Base-by-base conservation (phyloP, 371 early-diverging fungal species). In the Mortierella sp. region DNA sequence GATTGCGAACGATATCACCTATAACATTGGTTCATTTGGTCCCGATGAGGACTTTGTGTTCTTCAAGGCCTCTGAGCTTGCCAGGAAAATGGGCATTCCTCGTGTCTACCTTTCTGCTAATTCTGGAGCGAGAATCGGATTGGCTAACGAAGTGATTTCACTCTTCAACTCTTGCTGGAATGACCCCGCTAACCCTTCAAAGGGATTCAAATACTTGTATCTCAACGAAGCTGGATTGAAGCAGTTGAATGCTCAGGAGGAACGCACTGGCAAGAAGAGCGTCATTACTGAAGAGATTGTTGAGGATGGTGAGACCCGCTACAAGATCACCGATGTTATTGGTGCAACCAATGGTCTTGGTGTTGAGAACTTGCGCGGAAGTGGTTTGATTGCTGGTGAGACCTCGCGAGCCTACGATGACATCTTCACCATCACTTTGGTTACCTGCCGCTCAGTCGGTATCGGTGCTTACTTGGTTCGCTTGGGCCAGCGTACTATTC, bases 401-500 rank as follows among this genome's bases (percentile, higher is more conserved):
- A 99, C 99, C 36, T 92, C 96, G 45, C 89, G 92, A 67, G 98
- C 99, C 6, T 99, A 99, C 86, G 93, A 97, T 48, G 96, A 97
- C 71, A 97, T 98, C 77, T 98, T 99, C 83, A 99, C 99, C 28
- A 87, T 97, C 45, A 98, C 98, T 10, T 87, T 99, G 66, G 99
- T 99, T 24, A 97, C 99, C 4, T 97, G 99, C 84, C 93, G 99
- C 64, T 97, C 97, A 50, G 99, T 99, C 47, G 98, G 92, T 86
- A 99, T 99, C 76, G 99, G 99, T 83, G 99, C 99, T 24, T 99
- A 99, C 88, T 91, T 99, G 67, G 98, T 97, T 64, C 97, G 98
- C 74, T 93, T 99, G 77, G 99, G 99, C 67, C 97, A 98, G 84
- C 94, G 99, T 72, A 92, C 97, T 47, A 92, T 99, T 64, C 99